phyloP scores from a whole-genome alignment of 768 basidiomycete genomes.

The Lactarius sp. region DNA sequence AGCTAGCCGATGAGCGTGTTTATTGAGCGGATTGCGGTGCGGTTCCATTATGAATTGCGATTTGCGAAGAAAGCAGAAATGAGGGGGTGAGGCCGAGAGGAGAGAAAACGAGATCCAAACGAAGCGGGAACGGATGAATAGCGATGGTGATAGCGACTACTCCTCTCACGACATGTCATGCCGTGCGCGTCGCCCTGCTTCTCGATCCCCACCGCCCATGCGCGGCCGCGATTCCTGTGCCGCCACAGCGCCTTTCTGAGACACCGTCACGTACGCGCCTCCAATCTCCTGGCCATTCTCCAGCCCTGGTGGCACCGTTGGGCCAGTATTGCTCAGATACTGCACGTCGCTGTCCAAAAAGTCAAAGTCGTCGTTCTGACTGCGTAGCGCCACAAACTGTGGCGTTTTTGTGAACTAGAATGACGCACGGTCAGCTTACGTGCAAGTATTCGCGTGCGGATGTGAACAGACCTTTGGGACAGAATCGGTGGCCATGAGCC shows the following conservation, averaged over 20 bases:
- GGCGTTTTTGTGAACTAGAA: slow-evolving; percentile 82
- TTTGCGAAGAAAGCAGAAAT: slow-evolving; percentile 14
- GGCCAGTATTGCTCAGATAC: slow-evolving; percentile 30
- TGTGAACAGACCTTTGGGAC: slow-evolving; percentile 74
- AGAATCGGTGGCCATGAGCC: slow-evolving; percentile 97
- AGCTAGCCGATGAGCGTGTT: slow-evolving; percentile 2
- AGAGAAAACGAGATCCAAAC: slow-evolving; percentile 10
- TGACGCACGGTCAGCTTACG: background rate
- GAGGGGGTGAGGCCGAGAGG: background rate
- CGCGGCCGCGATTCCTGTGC: slow-evolving; percentile 45
- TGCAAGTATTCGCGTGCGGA: background rate
- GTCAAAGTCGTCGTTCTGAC: slow-evolving; percentile 74
- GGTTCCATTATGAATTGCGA: slow-evolving; percentile 19
- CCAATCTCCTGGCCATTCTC: slow-evolving; percentile 53
- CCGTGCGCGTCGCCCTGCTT: slow-evolving; percentile 18
- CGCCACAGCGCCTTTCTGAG: slow-evolving; percentile 51
- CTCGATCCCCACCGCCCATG: slow-evolving; percentile 13
- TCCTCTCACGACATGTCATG: slow-evolving; percentile 16
- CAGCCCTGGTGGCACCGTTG: slow-evolving; percentile 68
- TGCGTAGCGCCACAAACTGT: slow-evolving; percentile 72
- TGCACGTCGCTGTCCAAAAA: slow-evolving; percentile 51
- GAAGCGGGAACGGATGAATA: background rate
- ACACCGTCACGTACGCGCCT: slow-evolving; percentile 82
- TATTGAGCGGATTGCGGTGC: slow-evolving; percentile 10
- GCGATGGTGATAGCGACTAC: background rate